Conservation (phyloP, 805 yeast species). For the Candida bentonensis region DNA sequence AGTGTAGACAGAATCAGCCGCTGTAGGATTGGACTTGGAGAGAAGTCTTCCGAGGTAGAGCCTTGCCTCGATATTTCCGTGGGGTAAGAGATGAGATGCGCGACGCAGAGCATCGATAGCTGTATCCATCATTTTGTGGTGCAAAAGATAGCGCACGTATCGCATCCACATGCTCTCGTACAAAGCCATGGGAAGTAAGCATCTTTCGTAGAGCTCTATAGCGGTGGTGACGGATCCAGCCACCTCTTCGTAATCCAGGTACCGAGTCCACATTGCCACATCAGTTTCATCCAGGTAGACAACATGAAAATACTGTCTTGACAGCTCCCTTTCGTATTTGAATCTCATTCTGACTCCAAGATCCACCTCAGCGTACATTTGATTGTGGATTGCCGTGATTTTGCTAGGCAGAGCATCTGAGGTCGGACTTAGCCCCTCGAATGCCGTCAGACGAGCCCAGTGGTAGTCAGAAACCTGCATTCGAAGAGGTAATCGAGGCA, state of each 20-base stretch:
- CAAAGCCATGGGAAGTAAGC: conserved; percentile 41
- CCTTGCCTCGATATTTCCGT: neutral
- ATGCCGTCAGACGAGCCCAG: neutral
- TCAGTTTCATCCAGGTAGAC: conserved; percentile 32
- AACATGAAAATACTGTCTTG: conserved; percentile 45
- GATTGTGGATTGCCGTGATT: neutral
- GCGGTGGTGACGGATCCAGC: conserved; percentile 21
- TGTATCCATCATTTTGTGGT: neutral
- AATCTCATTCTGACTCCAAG: neutral
- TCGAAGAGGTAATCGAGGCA: neutral
- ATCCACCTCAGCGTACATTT: neutral
- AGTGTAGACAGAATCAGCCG: neutral
- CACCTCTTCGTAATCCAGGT: conserved; percentile 41
- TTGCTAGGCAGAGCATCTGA: neutral
- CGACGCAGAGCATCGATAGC: neutral
- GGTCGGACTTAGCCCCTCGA: neutral
- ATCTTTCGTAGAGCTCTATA: conserved; percentile 49
- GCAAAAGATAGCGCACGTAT: conserved; percentile 39
- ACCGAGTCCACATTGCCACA: conserved; percentile 44
- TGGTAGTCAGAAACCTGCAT: neutral
- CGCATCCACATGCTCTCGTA: conserved; percentile 55
- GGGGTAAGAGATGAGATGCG: neutral
- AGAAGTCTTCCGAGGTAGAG: neutral
- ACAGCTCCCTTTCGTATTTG: conserved; percentile 42
- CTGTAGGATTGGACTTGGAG: neutral